Conservation (phyloP, 176 grass and related monocot genomes). For the Paspalum vaginatum region DNA sequence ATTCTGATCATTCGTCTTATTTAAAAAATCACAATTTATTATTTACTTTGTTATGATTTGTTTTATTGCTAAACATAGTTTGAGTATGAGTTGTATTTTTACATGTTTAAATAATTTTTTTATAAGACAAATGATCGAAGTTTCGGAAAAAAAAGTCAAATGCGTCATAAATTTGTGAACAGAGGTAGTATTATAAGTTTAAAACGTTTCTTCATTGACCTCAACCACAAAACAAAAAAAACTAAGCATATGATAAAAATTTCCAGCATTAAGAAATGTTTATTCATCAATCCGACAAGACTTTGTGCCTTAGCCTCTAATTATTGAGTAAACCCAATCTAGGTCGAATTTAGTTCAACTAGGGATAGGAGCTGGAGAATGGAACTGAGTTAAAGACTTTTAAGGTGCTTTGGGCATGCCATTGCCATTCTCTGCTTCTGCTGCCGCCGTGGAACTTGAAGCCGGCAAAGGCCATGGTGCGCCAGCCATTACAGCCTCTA, state of each 20-base stretch:
- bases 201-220: not conserved
- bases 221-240: not conserved
- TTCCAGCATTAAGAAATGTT: not conserved
- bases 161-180: too few relatives aligned
- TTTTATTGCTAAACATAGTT: too few relatives aligned
- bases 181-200: too few relatives aligned
- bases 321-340: constrained; percentile 5
- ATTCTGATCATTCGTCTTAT: too few relatives aligned
- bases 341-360: not conserved
- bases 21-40: too few relatives aligned
- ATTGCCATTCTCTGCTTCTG: constrained; percentile 27
- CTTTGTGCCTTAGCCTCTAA: not conserved
- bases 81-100: too few relatives aligned
- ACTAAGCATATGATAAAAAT: not conserved
- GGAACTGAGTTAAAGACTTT: not conserved
- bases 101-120: too few relatives aligned
- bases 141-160: too few relatives aligned
- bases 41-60: too few relatives aligned
- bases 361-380: not conserved
- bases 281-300: constrained; percentile 2
- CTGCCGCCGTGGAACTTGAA: not conserved
- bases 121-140: too few relatives aligned
- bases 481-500: constrained; percentile 91
- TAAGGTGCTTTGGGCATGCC: not conserved
- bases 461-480: constrained; percentile 61